Percentiles rank a stretch among this genome's conserved stretches.
Conservation (phyloP, 148 eudicot species). For the Silene latifolia region DNA sequence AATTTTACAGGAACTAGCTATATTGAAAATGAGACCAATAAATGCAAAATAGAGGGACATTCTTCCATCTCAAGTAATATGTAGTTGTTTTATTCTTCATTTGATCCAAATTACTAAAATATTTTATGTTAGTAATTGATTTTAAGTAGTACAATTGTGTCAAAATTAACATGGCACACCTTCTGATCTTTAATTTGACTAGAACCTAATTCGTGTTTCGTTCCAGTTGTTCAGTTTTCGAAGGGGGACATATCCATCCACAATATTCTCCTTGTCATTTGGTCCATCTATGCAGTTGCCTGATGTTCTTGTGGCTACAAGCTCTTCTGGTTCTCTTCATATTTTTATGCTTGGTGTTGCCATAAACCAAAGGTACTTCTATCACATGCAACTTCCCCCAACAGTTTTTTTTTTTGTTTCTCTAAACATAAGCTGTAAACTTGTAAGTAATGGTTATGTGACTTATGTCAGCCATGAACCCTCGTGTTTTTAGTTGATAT, state of each 20-base stretch:
- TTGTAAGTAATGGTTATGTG: too few species aligned
- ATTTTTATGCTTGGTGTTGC: constrained; percentile 59
- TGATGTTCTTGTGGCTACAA: constrained; percentile 76
- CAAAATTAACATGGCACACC: background rate
- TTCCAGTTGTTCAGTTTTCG: constrained; percentile 85
- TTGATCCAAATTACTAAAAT: background rate
- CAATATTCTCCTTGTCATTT: constrained; percentile 81
- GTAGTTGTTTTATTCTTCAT: background rate
- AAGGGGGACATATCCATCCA: constrained; percentile 86
- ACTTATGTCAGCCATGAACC: background rate
- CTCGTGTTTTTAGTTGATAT: background rate
- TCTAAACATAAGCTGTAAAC: too few species aligned
- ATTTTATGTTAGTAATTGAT: background rate
- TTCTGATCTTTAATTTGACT: constrained; percentile 6
- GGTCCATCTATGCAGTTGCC: constrained; percentile 72
- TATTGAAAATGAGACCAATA: background rate
- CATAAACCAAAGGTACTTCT: constrained; percentile 53
- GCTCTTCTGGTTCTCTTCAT: constrained; percentile 93
- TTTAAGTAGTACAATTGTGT: background rate
- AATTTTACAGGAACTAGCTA: background rate
- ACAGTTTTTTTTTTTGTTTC: background rate
- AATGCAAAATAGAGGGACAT: background rate
- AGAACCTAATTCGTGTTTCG: constrained; percentile 24
- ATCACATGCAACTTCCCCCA: background rate
- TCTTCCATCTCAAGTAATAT: background rate